Conservation (phyloP, 495 filamentous ascomycete genomes). For the Xylaria acuta region DNA sequence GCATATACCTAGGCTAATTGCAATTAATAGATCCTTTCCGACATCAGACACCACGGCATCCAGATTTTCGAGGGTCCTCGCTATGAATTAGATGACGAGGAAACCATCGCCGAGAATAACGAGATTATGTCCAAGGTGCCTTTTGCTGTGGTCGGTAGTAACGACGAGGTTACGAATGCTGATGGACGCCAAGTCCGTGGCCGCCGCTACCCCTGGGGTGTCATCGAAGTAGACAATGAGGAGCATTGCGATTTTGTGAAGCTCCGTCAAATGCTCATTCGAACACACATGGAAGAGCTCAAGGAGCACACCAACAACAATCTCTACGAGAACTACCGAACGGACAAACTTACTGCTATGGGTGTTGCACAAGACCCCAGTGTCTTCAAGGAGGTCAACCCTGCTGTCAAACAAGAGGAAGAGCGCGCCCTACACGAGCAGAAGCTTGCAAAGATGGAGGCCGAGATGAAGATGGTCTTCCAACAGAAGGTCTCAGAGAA, state of each 20-base stretch:
- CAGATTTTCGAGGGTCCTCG: slow-evolving; percentile 99
- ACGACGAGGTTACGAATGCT: slow-evolving; percentile 84
- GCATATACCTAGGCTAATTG: slow-evolving; percentile 26
- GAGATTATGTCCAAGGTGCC: slow-evolving; percentile 99
- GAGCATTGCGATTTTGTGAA: slow-evolving; percentile 99
- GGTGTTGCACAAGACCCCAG: slow-evolving; percentile 97
- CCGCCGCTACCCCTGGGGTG: slow-evolving; percentile 96
- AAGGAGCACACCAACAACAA: slow-evolving; percentile 99
- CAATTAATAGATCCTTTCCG: slow-evolving; percentile 80
- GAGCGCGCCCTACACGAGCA: slow-evolving; percentile 97
- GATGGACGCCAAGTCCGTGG: slow-evolving; percentile 97
- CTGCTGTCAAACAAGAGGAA: slow-evolving; percentile 99
- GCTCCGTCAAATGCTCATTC: slow-evolving; percentile 98
- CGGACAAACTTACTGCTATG: slow-evolving; percentile 97
- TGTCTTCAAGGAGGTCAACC: slow-evolving; percentile 99
- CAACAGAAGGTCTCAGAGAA: slow-evolving; percentile 99
- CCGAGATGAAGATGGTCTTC: slow-evolving; percentile 99
- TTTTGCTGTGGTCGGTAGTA: slow-evolving; percentile 96
- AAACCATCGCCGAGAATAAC: slow-evolving; percentile 99
- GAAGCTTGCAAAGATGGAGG: slow-evolving; percentile 99
- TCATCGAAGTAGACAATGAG: slow-evolving; percentile 99
- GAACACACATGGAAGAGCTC: slow-evolving; percentile 99
- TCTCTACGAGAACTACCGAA: slow-evolving; percentile 99
- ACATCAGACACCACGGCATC: slow-evolving; percentile 94
- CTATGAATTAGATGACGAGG: slow-evolving; percentile 98